Evolutionary conservation across 1,284 basidiomycete species (phyloP).

Genomic region (Anthracocystis panici-leucophaei): DNA sequence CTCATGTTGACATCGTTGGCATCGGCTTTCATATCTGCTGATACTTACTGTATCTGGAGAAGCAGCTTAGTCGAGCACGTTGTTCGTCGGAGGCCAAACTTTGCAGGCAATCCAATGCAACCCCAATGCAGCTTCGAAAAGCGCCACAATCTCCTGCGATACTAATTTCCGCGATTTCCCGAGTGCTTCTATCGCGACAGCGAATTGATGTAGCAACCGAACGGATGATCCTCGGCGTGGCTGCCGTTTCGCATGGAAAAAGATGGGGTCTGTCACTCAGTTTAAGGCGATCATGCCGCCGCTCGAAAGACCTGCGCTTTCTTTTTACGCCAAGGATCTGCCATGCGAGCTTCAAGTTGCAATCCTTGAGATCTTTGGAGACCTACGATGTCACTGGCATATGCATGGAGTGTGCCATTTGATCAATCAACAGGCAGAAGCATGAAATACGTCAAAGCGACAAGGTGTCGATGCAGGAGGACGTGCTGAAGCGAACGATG

Average conservation of each 20-base stretch:
- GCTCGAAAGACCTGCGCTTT: neutral
- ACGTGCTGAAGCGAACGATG: conserved; percentile 1
- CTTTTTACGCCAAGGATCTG: neutral
- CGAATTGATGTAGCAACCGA: neutral
- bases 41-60: too few relatives aligned
- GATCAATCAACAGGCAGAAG: too few relatives aligned
- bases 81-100: too few relatives aligned
- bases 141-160: neutral
- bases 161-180: neutral
- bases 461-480: neutral
- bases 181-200: neutral
- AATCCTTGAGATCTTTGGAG: neutral
- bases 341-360: neutral
- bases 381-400: too few relatives aligned
- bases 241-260: neutral
- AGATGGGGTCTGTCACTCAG: neutral
- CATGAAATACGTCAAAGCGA: too few relatives aligned
- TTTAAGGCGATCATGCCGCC: conserved; percentile 1
- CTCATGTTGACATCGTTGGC: neutral
- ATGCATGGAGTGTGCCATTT: neutral
- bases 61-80: too few relatives aligned
- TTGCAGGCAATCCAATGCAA: too few relatives aligned
- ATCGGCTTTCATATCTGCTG: too few relatives aligned
- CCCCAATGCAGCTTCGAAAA: too few relatives aligned
- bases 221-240: conserved; percentile 1